Evolutionary conservation across 352 stramenopile species (phyloP), one percentile per base, ranked within the genome.

Genomic region (Pythium guiyangense): DNA sequence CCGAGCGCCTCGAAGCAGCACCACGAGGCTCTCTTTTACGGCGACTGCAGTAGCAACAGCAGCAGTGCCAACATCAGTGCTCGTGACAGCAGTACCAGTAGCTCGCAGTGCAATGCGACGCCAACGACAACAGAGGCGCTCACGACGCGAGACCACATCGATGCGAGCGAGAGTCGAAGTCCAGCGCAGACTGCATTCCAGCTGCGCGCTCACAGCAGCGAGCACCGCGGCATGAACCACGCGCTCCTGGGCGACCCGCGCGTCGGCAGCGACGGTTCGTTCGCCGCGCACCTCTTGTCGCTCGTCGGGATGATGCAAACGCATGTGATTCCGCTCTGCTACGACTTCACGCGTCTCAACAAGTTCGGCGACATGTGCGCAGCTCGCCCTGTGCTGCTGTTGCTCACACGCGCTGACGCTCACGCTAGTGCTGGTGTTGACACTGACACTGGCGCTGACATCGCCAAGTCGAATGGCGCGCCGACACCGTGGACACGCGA

Each of bases 401-500:
- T 64, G 6, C 39, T 75, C 20, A 37, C 49, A 52, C 25, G 34
- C n/a, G 42, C 26, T 40, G n/a, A 62, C 3, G 10, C 37, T 3
- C 3, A n/a, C 17, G 37, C 17, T 43, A 9, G 11, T 43, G 37
- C 37, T n/a, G 17, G 37, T 3, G n/a, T n/a, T n/a, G n/a, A n/a
- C n/a, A n/a, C n/a, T n/a, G n/a, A n/a, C n/a, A n/a, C n/a, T n/a
- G n/a, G n/a, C n/a, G n/a, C n/a, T n/a, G n/a, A n/a, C n/a, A n/a
- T n/a, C n/a, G n/a, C n/a, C n/a, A n/a, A n/a, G n/a, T n/a, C n/a
- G n/a, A n/a, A n/a, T n/a, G n/a, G n/a, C n/a, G n/a, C n/a, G n/a
- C n/a, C n/a, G n/a, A n/a, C n/a, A n/a, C n/a, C n/a, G n/a, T 76
- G 68, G 68, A 71, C 68, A 15, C 61, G 63, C 55, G 58, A 64